Evolutionary conservation across 169 alveolate species (phyloP).

Genomic region (Plasmodium vivax): DNA sequence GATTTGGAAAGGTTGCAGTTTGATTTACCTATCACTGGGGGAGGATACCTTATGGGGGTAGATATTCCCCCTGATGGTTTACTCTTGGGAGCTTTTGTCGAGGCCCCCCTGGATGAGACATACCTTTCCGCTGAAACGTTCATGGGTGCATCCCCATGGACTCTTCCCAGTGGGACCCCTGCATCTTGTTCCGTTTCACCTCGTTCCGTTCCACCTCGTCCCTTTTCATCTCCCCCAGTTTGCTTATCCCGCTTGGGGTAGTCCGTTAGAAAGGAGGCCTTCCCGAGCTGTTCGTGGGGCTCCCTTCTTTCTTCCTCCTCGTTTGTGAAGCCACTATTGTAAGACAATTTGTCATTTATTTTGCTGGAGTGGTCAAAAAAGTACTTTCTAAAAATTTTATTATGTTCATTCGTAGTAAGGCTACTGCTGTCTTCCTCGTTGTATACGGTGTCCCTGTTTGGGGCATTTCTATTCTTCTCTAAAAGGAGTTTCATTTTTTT

Average conservation of each 20-base stretch:
- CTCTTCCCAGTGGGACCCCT: background rate
- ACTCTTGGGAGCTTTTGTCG: background rate
- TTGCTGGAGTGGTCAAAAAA: conserved; percentile 15
- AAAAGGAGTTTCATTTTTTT: conserved; percentile 24
- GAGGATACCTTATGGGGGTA: background rate
- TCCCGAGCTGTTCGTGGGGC: background rate
- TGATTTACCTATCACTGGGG: background rate
- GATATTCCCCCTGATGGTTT: background rate
- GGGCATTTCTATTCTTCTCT: conserved; percentile 28
- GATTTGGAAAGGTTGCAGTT: background rate
- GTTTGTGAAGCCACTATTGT: background rate
- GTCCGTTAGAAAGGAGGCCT: background rate
- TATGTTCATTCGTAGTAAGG: conserved; percentile 27
- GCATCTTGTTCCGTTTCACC: background rate
- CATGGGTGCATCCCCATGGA: background rate
- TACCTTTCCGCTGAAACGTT: background rate
- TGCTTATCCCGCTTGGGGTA: background rate
- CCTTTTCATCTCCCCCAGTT: background rate
- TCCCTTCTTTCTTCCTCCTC: background rate
- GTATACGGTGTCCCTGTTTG: background rate
- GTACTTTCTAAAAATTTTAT: conserved; percentile 7
- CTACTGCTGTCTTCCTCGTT: conserved; percentile 19
- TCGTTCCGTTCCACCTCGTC: background rate
- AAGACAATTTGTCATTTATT: conserved; percentile 12
- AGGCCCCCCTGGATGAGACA: background rate